Conservation (phyloP, 208 protist species). For the Naegleria fowleri region DNA sequence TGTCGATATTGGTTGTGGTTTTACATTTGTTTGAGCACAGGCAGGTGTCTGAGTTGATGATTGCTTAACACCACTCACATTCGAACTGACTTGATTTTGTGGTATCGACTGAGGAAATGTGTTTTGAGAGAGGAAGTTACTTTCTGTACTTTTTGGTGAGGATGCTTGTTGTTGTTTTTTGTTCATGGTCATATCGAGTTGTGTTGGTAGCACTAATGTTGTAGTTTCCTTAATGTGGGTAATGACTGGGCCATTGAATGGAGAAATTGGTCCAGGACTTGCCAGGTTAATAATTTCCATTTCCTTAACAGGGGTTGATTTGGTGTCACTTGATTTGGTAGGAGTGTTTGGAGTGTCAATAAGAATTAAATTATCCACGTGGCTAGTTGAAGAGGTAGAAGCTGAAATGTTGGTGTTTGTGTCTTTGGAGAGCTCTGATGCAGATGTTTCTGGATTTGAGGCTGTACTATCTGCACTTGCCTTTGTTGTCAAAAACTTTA, state of each 20-base stretch:
- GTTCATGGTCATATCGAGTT: too few species aligned
- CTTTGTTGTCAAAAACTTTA: background rate
- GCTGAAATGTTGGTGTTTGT: background rate
- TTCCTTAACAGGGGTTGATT: background rate
- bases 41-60: background rate
- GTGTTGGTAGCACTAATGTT: background rate
- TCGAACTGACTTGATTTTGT: background rate
- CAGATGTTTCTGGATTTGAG: background rate
- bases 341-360: background rate
- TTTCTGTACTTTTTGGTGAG: background rate
- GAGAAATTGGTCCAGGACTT: background rate
- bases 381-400: background rate
- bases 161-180: background rate
- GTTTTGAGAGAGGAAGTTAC: background rate
- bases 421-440: background rate
- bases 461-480: background rate
- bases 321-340: background rate
- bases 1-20: background rate
- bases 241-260: background rate
- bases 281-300: background rate
- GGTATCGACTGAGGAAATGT: background rate
- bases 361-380: background rate
- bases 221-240: background rate
- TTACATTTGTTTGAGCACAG: background rate
- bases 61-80: background rate